Percentiles rank a stretch among this genome's conserved stretches.
phyloP scores from a whole-genome alignment of 192 early-diverging fungal genomes.

The Linnemannia elongata region DNA sequence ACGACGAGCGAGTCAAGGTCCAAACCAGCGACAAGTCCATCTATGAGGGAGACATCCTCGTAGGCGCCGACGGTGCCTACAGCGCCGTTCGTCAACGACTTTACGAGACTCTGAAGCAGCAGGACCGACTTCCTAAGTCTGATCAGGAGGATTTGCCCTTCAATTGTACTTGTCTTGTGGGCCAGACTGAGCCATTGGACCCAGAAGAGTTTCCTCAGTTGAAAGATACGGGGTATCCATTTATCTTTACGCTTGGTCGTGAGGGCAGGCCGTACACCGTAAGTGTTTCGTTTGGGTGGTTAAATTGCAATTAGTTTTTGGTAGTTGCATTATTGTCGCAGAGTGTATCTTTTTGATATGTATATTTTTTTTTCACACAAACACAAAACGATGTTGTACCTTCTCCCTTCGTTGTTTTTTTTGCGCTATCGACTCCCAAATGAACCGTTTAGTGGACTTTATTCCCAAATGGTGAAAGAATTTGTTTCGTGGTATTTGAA shows the following conservation, averaged over 20 bases:
- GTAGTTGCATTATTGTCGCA: no score
- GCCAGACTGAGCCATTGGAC: slow-evolving; percentile 11
- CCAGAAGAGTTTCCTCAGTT: neutral
- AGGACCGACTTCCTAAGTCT: neutral
- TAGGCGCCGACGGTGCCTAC: slow-evolving; percentile 21
- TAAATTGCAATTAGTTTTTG: neutral
- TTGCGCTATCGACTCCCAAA: no score
- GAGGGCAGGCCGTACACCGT: neutral
- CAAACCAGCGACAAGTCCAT: neutral
- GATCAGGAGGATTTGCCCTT: slow-evolving; percentile 8
- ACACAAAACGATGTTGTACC: no score
- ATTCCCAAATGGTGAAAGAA: no score
- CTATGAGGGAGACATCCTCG: slow-evolving; percentile 24
- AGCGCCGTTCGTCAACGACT: slow-evolving; percentile 8
- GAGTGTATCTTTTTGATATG: no score
- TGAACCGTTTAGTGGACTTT: no score
- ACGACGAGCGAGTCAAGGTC: neutral
- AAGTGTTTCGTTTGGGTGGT: neutral
- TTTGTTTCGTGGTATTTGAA: no score
- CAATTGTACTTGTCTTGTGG: slow-evolving; percentile 4
- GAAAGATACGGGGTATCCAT: neutral
- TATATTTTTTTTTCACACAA: no score
- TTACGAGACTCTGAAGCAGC: neutral
- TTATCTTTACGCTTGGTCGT: neutral
- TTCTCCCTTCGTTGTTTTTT: no score